Base-by-base conservation (phyloP, 768 basidiomycete genomes). In the Macrolepiota albuminosa region DNA sequence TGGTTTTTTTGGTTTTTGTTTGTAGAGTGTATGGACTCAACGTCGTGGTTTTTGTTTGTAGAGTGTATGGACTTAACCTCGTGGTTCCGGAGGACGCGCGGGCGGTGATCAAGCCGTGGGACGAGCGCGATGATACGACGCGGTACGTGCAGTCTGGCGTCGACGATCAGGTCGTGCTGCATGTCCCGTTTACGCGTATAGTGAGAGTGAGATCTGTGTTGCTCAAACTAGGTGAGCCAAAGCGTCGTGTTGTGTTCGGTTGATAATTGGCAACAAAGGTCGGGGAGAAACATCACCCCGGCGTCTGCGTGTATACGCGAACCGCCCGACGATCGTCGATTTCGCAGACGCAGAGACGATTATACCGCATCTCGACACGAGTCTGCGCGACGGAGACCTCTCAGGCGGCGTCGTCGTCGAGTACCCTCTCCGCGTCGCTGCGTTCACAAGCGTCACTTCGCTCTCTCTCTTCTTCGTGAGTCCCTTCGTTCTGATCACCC, bases 111-210 rank as follows among this genome's bases (percentile, higher is more conserved):
- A 94, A 94, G 71, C 84, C 88, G 3, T 94, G 92, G 92, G 81
- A 87, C 58, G 78, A 89, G 64, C 76, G 91, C 48, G 89, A 93
- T 26, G 84, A 87, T 53, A 86, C 81, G 11, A 72, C 72, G 3
- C 79, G 76, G 63, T 93, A 75, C 61, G 85, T 84, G 14, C 88
- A 93, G 21, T 93, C 91, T 0, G 86, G 84, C 36, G 91, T 93
- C 14, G 92, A 94, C 64, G 91, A 94, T 68, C 90, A 94, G 82
- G 91, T 89, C 57, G 87, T 93, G 66, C 78, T 94, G 61, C 90
- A 92, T 70, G 72, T 94, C 51, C 89, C 92, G 0, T 94, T 94
- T 75, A 80, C 80, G 0, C 81, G 92, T 69, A 88, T 86, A 66
- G 91, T 93, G 29, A 80, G 89, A 49, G 70, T 94, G 46, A 83